Base-by-base conservation (phyloP, 2,329 filamentous ascomycete species). In the Aspergillus texensis region DNA sequence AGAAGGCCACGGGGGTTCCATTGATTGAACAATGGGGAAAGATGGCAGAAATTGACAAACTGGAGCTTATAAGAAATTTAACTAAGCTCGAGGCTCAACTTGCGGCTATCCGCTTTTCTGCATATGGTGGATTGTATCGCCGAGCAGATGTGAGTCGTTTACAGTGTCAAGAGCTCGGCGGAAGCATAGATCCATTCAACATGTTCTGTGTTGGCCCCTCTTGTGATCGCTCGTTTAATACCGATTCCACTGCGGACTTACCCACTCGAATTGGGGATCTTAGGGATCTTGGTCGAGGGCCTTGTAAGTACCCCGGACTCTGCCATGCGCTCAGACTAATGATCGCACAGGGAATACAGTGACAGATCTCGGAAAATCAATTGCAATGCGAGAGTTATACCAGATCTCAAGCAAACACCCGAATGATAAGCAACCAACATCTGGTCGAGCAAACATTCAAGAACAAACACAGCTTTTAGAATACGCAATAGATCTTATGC, bases 91-190 rank as follows among this genome's bases (percentile, higher is more conserved):
- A 74, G 58, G 65, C 67, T 43, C 63, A 72, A 19, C 54, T 74
- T 10, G 64, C 65, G 4, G 61, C 58, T 36, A 67, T 72, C 45
- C 1, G 9, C 11, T 70, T 72, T 55, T 64, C 70, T 57, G 67
- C 65, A n/a, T 74, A 72, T 63, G 68, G 71, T 41, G 68, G 68
- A 43, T 60, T 73, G 6, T 75, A 72, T 50, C 62, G 65, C 55
- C 62, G 64, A n/a, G 61, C 53, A 39, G 63, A 67, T 65, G 57
- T 59, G 32, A 43, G 36, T 12, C 4, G 1, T 6, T 45, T 28
- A n/a, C 54, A 57, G 46, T 14, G 39, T 24, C 50, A 48, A 36
- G 50, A 21, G 2, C 64, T 70, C 19, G 50, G 57, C 60, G 28
- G 50, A 16, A 61, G 46, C 41, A 60, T 71, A 34, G 66, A 71